These are phyloP conservation scores for Melaleuca alternifolia DNA, from an alignment of 345 rosid species.

Conservation along the genomic window DNA sequence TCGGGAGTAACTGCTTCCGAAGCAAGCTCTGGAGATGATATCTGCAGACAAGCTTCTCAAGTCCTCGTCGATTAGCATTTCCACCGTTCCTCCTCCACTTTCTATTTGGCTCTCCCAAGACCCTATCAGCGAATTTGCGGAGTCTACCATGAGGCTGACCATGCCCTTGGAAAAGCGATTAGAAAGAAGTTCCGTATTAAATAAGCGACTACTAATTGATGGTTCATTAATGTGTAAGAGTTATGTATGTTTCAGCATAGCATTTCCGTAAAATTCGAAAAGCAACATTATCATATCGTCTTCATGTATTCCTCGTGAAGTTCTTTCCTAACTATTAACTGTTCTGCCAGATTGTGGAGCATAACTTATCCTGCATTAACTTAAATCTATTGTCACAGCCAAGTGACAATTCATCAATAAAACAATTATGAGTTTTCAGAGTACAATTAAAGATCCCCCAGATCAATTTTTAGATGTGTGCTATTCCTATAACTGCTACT, in stretches of 20 bases:
- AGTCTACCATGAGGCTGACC: constrained; percentile 28
- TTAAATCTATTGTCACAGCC: not conserved
- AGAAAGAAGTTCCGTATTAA: not conserved
- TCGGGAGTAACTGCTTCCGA: constrained; percentile 32
- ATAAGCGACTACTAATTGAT: not conserved
- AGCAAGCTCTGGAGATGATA: constrained; percentile 35
- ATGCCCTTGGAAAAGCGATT: constrained; percentile 17
- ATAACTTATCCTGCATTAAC: not conserved
- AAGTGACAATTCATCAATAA: not conserved
- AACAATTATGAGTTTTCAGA: not conserved
- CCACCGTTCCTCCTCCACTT: not conserved
- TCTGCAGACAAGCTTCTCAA: constrained; percentile 34
- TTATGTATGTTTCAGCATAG: not conserved
- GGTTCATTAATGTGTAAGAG: not conserved
- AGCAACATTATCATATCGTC: not conserved
- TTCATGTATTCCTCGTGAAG: not conserved
- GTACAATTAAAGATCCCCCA: not conserved
- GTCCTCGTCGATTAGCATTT: constrained; percentile 15
- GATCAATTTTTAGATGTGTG: not conserved
- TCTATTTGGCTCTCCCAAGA: constrained; percentile 24
- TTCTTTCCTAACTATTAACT: not conserved
- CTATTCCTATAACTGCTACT: not conserved
- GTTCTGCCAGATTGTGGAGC: not conserved
- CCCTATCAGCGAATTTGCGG: constrained; percentile 7
- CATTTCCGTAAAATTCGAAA: not conserved